Base-by-base conservation (phyloP, 176 grass and related monocot genomes). In the Rhynchospora pubera region DNA sequence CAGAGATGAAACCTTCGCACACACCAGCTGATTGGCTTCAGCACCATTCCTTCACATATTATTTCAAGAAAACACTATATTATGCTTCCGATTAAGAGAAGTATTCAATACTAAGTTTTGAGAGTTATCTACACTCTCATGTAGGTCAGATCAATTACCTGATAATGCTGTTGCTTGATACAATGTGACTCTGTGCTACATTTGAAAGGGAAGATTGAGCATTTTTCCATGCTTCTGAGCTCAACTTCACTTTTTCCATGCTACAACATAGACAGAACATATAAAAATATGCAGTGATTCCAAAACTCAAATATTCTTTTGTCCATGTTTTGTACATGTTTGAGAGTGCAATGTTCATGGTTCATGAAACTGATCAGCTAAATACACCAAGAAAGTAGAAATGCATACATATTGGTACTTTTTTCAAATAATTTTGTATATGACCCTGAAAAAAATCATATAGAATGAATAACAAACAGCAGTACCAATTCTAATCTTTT, bases 181-280 rank as follows among this genome's bases (percentile, higher is more conserved):
- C 62, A 9, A 66, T 76, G 63, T 91, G 84, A 75, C 55, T 85
- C 74, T 83, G 85, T 61, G 79, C 88, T 50, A 91, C 71, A 15
- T 24, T 83, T 68, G 87, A 14, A 56, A 97, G 45, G 46, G 88
- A 91, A 56, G 77, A 83, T 87, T 93, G 83, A 77, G 88, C 88
- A 73, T 73, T 83, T 15, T 63, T 89, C 93, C 90, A 97, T 76
- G 88, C 84, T 78, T 87, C 86, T n/a, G 87, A 85, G 64, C 85
- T 86, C 34, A 62, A 78, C 81, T 84, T 78, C 64, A 82, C 83
- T 46, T 58, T 86, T 63, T 71, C 62, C 70, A 87, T 83, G 87
- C 90, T 97, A 79, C 80, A 92, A 59, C 78, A 66, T 56, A 65
- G 62, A 76, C 52, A 53, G 59, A 75, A 65, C 3, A 65, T 28